Base-by-base conservation (phyloP, 352 stramenopile species). In the Pythium pyrilobum region DNA sequence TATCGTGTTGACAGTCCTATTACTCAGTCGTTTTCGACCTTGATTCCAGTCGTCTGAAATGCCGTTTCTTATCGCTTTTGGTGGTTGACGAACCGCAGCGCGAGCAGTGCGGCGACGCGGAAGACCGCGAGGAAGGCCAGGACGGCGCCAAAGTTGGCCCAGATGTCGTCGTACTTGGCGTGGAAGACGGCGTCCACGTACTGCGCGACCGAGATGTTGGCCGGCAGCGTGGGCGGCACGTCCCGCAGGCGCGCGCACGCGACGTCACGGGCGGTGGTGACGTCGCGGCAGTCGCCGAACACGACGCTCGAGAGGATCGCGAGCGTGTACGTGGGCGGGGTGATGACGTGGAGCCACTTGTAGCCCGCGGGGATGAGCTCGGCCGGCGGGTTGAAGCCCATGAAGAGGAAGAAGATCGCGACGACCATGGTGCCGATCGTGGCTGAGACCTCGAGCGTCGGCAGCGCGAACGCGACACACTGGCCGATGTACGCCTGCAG, bases 321-420 rank as follows among this genome's bases (percentile, higher is more conserved):
- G 20, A 66, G 38, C 3, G 56, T 40, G 48, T 70, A 70, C 42
- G 47, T 57, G 6, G 51, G 62, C 5, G 62, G 62, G 6, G 47
- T 71, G 41, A 85, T 72, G 46, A 74, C 60, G 61, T 81, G 77
- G 29, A 85, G 61, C 73, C 71, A 85, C 44, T 76, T 68, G 58
- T 80, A 81, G 13, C 67, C 74, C 0, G 50, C 29, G 3, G 74
- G 76, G 42, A 87, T 82, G n/a, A 51, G 52, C 12, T 64, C 59
- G 12, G 72, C 64, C 18, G 77, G 74, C 15, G 77, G 74, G 42
- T 85, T 85, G 66, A 77, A 88, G 27, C 80, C 82, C 65, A 80
- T 80, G 61, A 89, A 89, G 13, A 89, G 62, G 56, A 89, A 77
- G 58, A 84, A 84, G 49, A 89, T 67, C 38, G 74, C 69, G 50